Percentiles rank a stretch among this genome's conserved stretches.
Conservation (phyloP, 129 eudicot genomes). For the Gnaphalium uliginosum region DNA sequence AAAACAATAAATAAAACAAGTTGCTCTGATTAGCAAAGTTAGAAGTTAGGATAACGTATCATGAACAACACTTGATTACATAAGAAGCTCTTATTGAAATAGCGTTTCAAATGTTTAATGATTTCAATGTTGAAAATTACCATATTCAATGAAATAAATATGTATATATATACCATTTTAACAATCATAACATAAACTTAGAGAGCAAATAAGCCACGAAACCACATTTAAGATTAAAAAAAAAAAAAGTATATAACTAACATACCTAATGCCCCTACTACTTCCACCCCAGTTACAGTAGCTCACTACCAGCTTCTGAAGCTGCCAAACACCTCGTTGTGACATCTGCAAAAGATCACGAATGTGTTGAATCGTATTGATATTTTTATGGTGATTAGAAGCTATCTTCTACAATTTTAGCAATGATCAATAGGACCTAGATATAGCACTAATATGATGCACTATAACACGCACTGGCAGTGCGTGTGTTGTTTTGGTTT, state of each 20-base stretch:
- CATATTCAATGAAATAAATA: background rate
- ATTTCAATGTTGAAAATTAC: background rate
- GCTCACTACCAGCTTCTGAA: conserved; percentile 70
- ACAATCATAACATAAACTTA: background rate
- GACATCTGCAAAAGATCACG: conserved; percentile 51
- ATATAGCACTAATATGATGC: background rate
- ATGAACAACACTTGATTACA: conserved; percentile 16
- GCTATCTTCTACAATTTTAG: background rate
- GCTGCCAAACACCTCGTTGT: conserved; percentile 82
- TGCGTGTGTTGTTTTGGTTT: background rate
- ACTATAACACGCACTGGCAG: background rate
- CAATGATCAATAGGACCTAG: background rate
- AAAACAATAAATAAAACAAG: too few relatives aligned
- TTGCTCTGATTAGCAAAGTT: too few relatives aligned
- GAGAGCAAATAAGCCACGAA: background rate
- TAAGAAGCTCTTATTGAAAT: conserved; percentile 10
- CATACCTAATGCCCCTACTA: conserved; percentile 78
- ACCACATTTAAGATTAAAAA: background rate
- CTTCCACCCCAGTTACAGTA: conserved; percentile 93
- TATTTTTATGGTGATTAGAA: background rate
- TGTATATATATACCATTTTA: too few relatives aligned
- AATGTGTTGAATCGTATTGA: conserved; percentile 6
- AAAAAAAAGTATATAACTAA: background rate
- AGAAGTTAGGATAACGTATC: background rate
- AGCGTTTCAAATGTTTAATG: background rate